Conservation (phyloP, 345 rosid species). For the Cochlearia excelsa region DNA sequence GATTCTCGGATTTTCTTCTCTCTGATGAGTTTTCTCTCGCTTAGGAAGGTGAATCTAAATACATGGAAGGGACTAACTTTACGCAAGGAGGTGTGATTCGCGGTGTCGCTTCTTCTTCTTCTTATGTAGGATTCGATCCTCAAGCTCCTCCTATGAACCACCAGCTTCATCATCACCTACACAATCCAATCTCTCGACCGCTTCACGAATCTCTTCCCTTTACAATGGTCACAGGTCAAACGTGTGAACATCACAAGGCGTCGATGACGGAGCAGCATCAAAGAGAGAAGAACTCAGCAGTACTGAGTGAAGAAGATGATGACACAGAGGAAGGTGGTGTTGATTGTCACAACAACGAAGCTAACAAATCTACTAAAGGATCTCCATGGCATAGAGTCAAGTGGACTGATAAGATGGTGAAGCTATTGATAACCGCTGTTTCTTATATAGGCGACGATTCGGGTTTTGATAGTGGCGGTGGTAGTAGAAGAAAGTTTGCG, state of each 20-base stretch:
- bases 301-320: constrained; percentile 80
- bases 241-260: constrained; percentile 56
- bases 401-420: constrained; percentile 96
- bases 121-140: constrained; percentile 72
- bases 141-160: constrained; percentile 60
- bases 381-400: constrained; percentile 92
- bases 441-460: constrained; percentile 82
- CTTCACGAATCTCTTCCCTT: constrained; percentile 66
- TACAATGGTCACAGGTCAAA: constrained; percentile 59
- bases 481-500: constrained; percentile 63
- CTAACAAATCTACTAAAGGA: constrained; percentile 53
- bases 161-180: constrained; percentile 23
- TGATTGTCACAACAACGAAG: constrained; percentile 42
- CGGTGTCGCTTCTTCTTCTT: constrained; percentile 42
- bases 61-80: constrained; percentile 63
- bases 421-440: constrained; percentile 80
- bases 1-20: neutral
- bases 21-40: neutral
- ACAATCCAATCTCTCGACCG: constrained; percentile 50
- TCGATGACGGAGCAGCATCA: constrained; percentile 23
- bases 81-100: constrained; percentile 69
- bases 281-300: constrained; percentile 47
- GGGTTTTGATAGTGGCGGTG: constrained; percentile 47
- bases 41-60: constrained; percentile 5
- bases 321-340: constrained; percentile 67